Evolutionary conservation across 2,329 filamentous ascomycete species (phyloP).

Genomic region (Trichoderma hamatum): DNA sequence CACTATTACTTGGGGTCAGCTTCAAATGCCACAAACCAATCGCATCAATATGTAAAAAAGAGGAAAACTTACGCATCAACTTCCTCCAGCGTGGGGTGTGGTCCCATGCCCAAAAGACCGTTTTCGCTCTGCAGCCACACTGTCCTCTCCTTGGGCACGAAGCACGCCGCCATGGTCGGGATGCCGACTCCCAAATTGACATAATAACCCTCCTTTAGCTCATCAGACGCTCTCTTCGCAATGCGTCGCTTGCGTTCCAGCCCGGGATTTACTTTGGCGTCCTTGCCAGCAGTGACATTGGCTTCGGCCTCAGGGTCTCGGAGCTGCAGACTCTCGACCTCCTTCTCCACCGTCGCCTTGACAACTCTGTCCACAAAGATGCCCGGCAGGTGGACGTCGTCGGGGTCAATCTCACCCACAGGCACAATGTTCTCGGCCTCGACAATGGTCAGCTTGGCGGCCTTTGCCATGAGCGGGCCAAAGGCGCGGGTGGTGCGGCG

Average conservation of each 20-base stretch:
- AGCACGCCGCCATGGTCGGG: conserved; percentile 80
- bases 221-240: conserved; percentile 74
- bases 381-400: conserved; percentile 76
- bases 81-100: conserved; percentile 72
- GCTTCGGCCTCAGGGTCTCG: conserved; percentile 45
- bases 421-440: conserved; percentile 85
- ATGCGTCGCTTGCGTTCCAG: conserved; percentile 69
- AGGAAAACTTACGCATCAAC: conserved; percentile 60
- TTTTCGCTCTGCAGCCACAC: conserved; percentile 90
- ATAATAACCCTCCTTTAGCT: conserved; percentile 79
- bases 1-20: conserved; percentile 41
- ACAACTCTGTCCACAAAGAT: conserved; percentile 84
- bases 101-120: conserved; percentile 80
- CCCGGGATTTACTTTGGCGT: conserved; percentile 49
- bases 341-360: conserved; percentile 70
- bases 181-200: conserved; percentile 84
- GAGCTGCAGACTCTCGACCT: conserved; percentile 70
- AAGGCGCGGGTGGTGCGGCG: conserved; percentile 77
- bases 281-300: conserved; percentile 43
- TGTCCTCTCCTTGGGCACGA: conserved; percentile 66
- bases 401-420: conserved; percentile 70
- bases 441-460: conserved; percentile 75
- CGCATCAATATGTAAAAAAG: no score
- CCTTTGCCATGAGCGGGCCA: conserved; percentile 78
- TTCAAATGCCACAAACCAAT: no score